Conservation (phyloP, 2,329 filamentous ascomycete species). For the Penicillium concentricum region DNA sequence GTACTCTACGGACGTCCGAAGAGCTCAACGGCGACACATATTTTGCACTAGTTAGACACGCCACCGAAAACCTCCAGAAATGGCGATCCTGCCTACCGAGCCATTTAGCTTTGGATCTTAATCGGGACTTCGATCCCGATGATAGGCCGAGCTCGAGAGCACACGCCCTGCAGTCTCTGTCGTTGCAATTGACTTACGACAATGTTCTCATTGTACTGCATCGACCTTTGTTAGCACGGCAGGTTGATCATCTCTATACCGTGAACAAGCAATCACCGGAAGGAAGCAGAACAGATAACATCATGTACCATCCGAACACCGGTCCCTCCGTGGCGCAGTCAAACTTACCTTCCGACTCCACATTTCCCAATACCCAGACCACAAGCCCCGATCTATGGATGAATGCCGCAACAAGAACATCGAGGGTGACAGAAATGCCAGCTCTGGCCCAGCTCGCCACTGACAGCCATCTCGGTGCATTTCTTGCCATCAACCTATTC, state of each 20-base stretch:
- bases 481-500: conserved; percentile 48
- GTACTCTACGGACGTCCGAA: conserved; percentile 18
- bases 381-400: conserved; percentile 24
- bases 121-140: conserved; percentile 15
- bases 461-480: conserved; percentile 46
- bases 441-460: conserved; percentile 39
- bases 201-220: conserved; percentile 46
- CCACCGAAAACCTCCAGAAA: conserved; percentile 19
- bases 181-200: conserved; percentile 46
- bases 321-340: not conserved
- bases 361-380: not conserved
- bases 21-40: conserved; percentile 20
- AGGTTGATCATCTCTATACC: conserved; percentile 31
- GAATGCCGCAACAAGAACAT: conserved; percentile 43
- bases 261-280: not conserved
- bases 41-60: conserved; percentile 15
- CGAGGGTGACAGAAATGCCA: conserved; percentile 34
- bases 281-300: not conserved
- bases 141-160: conserved; percentile 12
- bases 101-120: conserved; percentile 19
- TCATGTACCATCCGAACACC: not conserved
- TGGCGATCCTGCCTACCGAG: conserved; percentile 19
- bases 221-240: conserved; percentile 42
- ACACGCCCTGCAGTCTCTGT: conserved; percentile 39
- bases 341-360: not conserved